Conservation (phyloP, 139 green algal genomes). For the Mesostigma viride region DNA sequence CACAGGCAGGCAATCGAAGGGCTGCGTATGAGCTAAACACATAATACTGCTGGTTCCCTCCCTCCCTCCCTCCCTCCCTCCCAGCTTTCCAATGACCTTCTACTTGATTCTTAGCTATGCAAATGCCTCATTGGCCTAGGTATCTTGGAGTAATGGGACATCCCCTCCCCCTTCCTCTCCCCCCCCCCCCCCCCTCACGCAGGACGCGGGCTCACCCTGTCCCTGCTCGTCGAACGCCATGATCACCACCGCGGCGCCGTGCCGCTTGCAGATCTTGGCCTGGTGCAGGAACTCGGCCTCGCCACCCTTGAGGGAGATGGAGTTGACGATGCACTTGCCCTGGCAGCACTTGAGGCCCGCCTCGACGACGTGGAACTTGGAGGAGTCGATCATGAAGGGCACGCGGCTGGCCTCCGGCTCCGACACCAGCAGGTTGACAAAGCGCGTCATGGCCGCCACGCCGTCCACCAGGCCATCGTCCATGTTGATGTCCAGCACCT, state of each 20-base stretch:
- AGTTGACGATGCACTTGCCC: slow-evolving; percentile 98
- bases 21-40: no score
- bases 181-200: no score
- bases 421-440: slow-evolving; percentile 89
- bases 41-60: no score
- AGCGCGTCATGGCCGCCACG: slow-evolving; percentile 85
- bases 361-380: slow-evolving; percentile 95
- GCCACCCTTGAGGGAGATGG: slow-evolving; percentile 94
- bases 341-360: slow-evolving; percentile 89
- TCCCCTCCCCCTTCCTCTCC: no score
- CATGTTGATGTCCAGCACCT: slow-evolving; percentile 98
- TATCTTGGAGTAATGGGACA: no score
- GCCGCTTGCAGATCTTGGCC: slow-evolving; percentile 63
- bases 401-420: slow-evolving; percentile 80
- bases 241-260: slow-evolving; percentile 89
- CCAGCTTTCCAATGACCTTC: no score
- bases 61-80: no score
- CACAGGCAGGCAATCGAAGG: no score
- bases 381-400: slow-evolving; percentile 97
- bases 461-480: slow-evolving; percentile 94
- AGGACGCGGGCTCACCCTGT: slow-evolving; percentile 24
- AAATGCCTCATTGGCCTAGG: no score
- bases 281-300: slow-evolving; percentile 82
- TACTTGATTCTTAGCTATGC: no score
- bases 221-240: slow-evolving; percentile 98